These are phyloP conservation scores for Huntiella omanensis DNA, from an alignment of 2,329 filamentous ascomycete species.

Conservation along the genomic window DNA sequence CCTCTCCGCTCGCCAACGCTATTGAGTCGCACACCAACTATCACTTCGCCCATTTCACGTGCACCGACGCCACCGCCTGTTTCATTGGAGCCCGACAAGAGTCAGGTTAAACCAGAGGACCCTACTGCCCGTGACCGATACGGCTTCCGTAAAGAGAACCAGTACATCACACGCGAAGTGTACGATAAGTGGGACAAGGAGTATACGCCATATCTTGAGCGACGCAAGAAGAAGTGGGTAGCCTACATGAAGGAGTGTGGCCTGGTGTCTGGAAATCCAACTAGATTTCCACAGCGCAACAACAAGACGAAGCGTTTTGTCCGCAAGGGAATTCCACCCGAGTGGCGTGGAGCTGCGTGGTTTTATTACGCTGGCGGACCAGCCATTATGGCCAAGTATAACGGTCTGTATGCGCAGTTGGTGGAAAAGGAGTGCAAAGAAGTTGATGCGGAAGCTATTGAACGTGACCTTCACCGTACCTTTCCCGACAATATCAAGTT, in stretches of 20 bases:
- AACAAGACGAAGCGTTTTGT: slow-evolving; percentile 79
- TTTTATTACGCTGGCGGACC: slow-evolving; percentile 90
- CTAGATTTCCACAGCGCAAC: slow-evolving; percentile 60
- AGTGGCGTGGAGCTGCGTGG: slow-evolving; percentile 91
- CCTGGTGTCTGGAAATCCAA: slow-evolving; percentile 51
- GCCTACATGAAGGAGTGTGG: slow-evolving; percentile 58
- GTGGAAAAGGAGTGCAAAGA: slow-evolving; percentile 45
- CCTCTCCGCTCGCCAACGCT: slow-evolving; percentile 10
- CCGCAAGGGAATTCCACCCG: slow-evolving; percentile 80
- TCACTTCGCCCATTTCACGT: slow-evolving; percentile 11
- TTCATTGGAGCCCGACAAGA: slow-evolving; percentile 14
- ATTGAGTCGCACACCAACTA: slow-evolving; percentile 7
- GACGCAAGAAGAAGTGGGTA: slow-evolving; percentile 67
- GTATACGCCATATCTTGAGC: slow-evolving; percentile 57
- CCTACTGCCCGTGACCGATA: slow-evolving; percentile 54
- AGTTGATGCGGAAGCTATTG: slow-evolving; percentile 73
- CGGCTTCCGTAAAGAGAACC: slow-evolving; percentile 76
- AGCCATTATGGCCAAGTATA: slow-evolving; percentile 54
- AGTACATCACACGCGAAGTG: slow-evolving; percentile 55
- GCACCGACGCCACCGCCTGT: slow-evolving; percentile 13
- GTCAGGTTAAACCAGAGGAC: slow-evolving; percentile 25
- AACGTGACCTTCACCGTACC: slow-evolving; percentile 80
- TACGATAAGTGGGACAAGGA: slow-evolving; percentile 65
- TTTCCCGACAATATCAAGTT: slow-evolving; percentile 90
- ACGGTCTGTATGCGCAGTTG: slow-evolving; percentile 57